phyloP scores from a whole-genome alignment of 306 rosid species.

The Geum urbanum region DNA sequence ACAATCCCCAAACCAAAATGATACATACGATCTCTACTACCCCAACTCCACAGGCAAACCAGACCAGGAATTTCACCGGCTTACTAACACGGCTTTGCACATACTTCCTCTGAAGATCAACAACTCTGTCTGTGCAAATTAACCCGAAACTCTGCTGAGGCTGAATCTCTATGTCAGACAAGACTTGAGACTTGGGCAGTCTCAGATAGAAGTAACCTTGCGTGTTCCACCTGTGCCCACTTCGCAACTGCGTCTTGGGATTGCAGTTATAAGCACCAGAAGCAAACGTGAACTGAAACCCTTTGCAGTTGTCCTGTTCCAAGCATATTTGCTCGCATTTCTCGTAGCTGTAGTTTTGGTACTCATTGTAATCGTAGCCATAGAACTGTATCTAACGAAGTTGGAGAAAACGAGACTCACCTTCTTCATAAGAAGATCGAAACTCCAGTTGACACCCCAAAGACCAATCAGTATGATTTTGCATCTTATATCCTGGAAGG shows the following conservation, averaged over 20 bases:
- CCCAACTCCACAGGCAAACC: conserved; percentile 45
- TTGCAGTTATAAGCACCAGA: conserved; percentile 5
- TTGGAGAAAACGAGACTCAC: conserved; percentile 19
- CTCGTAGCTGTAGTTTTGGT: not conserved
- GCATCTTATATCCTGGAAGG: conserved; percentile 10
- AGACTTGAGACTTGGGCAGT: conserved; percentile 21
- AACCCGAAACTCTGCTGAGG: conserved; percentile 4
- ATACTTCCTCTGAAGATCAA: conserved; percentile 19
- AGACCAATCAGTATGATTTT: conserved; percentile 8
- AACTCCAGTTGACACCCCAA: conserved; percentile 38
- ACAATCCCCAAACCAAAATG: conserved; percentile 28
- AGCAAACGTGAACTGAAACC: conserved; percentile 12
- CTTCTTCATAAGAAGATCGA: not conserved
- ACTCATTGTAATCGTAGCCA: conserved; percentile 26
- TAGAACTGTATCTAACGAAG: conserved; percentile 19
- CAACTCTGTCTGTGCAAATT: conserved; percentile 16
- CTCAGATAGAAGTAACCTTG: conserved; percentile 34
- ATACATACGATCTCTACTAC: conserved; percentile 38
- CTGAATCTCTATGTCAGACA: not conserved
- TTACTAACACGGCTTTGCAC: conserved; percentile 9
- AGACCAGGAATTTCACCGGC: conserved; percentile 34
- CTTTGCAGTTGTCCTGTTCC: conserved; percentile 22
- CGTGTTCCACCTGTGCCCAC: conserved; percentile 33
- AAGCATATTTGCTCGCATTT: conserved; percentile 31
- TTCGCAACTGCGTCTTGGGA: conserved; percentile 34